phyloP scores from a whole-genome alignment of 1,139 yeast species.

The Yamadazyma sp. region DNA sequence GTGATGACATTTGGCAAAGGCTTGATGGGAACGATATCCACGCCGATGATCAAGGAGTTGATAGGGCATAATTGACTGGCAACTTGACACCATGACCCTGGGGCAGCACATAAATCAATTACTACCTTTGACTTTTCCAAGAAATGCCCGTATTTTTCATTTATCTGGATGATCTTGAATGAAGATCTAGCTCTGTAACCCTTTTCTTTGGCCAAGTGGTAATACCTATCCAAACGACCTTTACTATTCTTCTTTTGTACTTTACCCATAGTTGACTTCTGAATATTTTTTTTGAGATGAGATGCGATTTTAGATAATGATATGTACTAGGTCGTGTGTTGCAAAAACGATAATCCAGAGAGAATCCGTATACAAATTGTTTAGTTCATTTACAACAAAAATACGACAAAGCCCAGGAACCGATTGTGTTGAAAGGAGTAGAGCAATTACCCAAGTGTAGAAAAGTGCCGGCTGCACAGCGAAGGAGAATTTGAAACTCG shows the following conservation, averaged over 20 bases:
- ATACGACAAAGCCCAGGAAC: no score
- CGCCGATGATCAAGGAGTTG: slow-evolving; percentile 92
- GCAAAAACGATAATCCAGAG: no score
- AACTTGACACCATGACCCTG: slow-evolving; percentile 99
- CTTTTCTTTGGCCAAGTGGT: slow-evolving; percentile 92
- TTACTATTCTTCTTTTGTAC: slow-evolving; percentile 95
- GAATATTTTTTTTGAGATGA: slow-evolving; percentile 12
- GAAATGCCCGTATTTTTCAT: slow-evolving; percentile 95
- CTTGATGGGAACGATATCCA: slow-evolving; percentile 95
- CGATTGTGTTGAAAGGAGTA: no score
- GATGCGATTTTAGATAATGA: slow-evolving; percentile 9
- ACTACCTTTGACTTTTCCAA: slow-evolving; percentile 95
- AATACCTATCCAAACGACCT: slow-evolving; percentile 98
- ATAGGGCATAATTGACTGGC: slow-evolving; percentile 92
- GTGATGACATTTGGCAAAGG: slow-evolving; percentile 91
- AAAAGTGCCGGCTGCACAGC: no score
- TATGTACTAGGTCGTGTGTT: background rate
- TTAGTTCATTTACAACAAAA: no score
- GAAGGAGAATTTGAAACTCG: no score
- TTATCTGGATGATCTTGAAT: slow-evolving; percentile 89
- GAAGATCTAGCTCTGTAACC: slow-evolving; percentile 99
- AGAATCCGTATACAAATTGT: no score
- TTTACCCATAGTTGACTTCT: slow-evolving; percentile 64
- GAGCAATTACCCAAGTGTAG: no score
- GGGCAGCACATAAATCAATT: slow-evolving; percentile 98